phyloP scores from a whole-genome alignment of 768 basidiomycete species.

The Glaciozyma martinii region DNA sequence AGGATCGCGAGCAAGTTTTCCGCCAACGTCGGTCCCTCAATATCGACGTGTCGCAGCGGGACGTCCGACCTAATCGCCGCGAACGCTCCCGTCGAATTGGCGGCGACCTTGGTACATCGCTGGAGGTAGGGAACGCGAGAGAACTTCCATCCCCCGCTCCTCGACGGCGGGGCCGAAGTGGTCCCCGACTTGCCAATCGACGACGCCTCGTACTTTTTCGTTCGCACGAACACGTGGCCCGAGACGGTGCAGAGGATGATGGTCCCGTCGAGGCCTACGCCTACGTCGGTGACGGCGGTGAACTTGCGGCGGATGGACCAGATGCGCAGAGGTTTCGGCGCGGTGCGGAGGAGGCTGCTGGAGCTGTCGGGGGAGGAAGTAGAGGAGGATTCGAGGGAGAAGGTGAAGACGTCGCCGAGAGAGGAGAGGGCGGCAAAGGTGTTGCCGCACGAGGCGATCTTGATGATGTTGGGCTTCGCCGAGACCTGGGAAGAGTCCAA shows the following conservation, averaged over 20 bases:
- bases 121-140: conserved; percentile 71
- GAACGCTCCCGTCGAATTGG: conserved; percentile 79
- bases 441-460: conserved; percentile 69
- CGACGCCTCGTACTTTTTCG: conserved; percentile 46
- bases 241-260: conserved; percentile 89
- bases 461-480: conserved; percentile 61
- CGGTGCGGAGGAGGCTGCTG: conserved; percentile 13
- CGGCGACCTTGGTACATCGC: conserved; percentile 71
- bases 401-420: conserved; percentile 87
- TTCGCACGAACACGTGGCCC: conserved; percentile 83
- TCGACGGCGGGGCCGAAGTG: background rate
- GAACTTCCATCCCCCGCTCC: conserved; percentile 52
- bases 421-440: conserved; percentile 71
- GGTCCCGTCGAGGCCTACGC: conserved; percentile 74
- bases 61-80: conserved; percentile 73
- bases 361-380: conserved; percentile 5
- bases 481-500: conserved; percentile 39
- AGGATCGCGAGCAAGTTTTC: conserved; percentile 59
- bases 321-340: conserved; percentile 65
- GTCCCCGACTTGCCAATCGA: background rate
- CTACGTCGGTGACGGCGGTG: conserved; percentile 79
- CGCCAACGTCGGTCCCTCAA: conserved; percentile 52
- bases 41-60: conserved; percentile 49
- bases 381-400: conserved; percentile 37
- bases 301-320: conserved; percentile 84